A percentile compares a stretch with the other conserved stretches of the same genome.
These are phyloP conservation scores for Brassica nigra DNA, from an alignment of 345 rosid species.

Conservation along the genomic window DNA sequence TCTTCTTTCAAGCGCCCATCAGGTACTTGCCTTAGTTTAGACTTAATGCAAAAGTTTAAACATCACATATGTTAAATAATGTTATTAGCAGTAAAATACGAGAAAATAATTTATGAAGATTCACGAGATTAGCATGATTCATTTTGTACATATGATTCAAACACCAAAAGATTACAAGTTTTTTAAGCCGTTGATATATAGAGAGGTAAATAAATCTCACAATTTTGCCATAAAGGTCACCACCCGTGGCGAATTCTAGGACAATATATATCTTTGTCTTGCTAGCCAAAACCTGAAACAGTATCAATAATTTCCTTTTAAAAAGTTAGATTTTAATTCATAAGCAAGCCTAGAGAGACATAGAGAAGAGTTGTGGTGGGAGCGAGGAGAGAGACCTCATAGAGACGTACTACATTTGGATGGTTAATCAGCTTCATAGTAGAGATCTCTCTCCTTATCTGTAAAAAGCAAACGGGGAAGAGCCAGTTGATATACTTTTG, in stretches of 20 bases:
- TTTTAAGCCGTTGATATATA: background rate
- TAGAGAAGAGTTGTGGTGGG: background rate
- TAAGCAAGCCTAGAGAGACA: background rate
- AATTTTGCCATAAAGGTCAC: slow-evolving; percentile 78
- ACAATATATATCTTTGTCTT: slow-evolving; percentile 73
- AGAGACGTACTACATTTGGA: slow-evolving; percentile 83
- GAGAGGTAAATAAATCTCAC: slow-evolving; percentile 46
- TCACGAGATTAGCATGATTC: background rate
- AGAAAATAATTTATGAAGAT: background rate
- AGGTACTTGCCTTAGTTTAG: slow-evolving; percentile 61
- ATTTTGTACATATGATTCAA: background rate
- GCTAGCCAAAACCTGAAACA: slow-evolving; percentile 71
- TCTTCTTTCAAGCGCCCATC: slow-evolving; percentile 91
- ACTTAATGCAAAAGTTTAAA: slow-evolving; percentile 8
- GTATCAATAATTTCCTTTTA: slow-evolving; percentile 2
- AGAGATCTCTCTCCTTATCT: slow-evolving; percentile 88
- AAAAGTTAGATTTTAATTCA: background rate
- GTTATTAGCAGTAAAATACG: background rate
- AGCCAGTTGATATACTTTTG: slow-evolving; percentile 6
- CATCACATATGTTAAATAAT: background rate
- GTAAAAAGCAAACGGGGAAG: slow-evolving; percentile 31
- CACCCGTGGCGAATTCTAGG: slow-evolving; percentile 69
- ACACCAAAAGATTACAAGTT: slow-evolving; percentile 11
- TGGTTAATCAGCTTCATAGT: slow-evolving; percentile 95
- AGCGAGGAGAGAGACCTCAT: slow-evolving; percentile 58